phyloP scores from a whole-genome alignment of 306 rosid genomes.

The Calophaca sinica region DNA sequence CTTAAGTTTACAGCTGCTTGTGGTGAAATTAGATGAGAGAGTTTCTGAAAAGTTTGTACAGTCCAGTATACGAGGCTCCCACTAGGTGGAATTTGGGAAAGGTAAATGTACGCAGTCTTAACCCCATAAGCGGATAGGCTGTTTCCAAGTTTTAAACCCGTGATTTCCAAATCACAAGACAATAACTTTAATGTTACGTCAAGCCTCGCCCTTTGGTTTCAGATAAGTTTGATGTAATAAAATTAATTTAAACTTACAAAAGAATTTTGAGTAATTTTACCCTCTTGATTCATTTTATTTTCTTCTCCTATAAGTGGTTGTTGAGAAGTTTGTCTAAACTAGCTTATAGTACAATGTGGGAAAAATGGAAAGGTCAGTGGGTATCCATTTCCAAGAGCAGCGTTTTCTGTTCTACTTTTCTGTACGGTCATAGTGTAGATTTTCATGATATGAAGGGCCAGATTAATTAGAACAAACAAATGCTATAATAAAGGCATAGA shows the following conservation, averaged over 20 bases:
- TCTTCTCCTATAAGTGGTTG: background rate
- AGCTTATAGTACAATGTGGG: background rate
- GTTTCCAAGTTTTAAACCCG: too few species aligned
- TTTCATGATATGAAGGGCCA: slow-evolving; percentile 23
- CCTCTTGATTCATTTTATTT: background rate
- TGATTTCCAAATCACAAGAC: too few species aligned
- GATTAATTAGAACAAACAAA: slow-evolving; percentile 4
- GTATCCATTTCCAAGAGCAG: background rate
- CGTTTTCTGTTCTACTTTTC: slow-evolving; percentile 18
- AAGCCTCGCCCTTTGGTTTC: too few species aligned
- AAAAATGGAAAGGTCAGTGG: slow-evolving; percentile 32
- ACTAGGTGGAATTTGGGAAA: too few species aligned
- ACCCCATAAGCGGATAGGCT: too few species aligned
- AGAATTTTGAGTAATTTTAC: background rate
- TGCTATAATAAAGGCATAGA: background rate
- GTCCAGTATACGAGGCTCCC: too few species aligned
- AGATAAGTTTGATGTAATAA: too few species aligned
- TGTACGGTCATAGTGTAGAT: background rate
- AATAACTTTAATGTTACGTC: too few species aligned
- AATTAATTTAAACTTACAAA: background rate
- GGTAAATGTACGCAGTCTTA: too few species aligned
- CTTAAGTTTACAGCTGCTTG: too few species aligned
- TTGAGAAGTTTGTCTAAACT: background rate
- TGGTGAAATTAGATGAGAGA: too few species aligned
- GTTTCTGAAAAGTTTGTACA: too few species aligned